phyloP scores from a whole-genome alignment of 1,284 basidiomycete species.

The Rhodotorula sp. region DNA sequence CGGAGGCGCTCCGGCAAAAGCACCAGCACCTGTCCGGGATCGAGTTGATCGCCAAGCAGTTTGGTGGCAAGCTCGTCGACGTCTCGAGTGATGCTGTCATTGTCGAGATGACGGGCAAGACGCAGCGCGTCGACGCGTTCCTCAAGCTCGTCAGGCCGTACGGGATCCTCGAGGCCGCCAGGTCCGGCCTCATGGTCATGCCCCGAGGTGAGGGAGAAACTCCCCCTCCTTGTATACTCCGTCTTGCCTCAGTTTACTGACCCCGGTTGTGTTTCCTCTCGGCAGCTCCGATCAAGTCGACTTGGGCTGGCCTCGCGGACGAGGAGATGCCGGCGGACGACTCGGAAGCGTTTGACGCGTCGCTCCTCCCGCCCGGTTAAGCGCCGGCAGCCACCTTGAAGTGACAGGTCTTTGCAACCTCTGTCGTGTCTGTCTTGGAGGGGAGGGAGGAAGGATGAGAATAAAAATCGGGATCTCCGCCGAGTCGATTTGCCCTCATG shows the following conservation, averaged over 20 bases:
- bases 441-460: no score
- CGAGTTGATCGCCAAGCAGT: conserved; percentile 79
- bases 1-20: conserved; percentile 82
- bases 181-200: conserved; percentile 94
- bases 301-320: conserved; percentile 61
- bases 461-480: no score
- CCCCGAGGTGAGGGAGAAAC: conserved; percentile 57
- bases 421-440: no score
- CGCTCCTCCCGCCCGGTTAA: conserved; percentile 84
- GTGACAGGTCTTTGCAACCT: neutral
- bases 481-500: no score
- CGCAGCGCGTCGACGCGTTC: conserved; percentile 86
- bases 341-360: conserved; percentile 69
- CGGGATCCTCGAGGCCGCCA: conserved; percentile 87
- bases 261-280: neutral
- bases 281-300: conserved; percentile 68
- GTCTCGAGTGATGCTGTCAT: conserved; percentile 91
- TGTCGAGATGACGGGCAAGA: conserved; percentile 93
- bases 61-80: conserved; percentile 90
- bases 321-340: conserved; percentile 54
- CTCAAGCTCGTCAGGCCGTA: conserved; percentile 88
- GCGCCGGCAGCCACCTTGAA: neutral
- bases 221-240: no score
- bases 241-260: neutral
- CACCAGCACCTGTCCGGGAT: conserved; percentile 86